Evolutionary conservation across 495 filamentous ascomycete species (phyloP).

Genomic region (Aspergillus saccharolyticus): DNA sequence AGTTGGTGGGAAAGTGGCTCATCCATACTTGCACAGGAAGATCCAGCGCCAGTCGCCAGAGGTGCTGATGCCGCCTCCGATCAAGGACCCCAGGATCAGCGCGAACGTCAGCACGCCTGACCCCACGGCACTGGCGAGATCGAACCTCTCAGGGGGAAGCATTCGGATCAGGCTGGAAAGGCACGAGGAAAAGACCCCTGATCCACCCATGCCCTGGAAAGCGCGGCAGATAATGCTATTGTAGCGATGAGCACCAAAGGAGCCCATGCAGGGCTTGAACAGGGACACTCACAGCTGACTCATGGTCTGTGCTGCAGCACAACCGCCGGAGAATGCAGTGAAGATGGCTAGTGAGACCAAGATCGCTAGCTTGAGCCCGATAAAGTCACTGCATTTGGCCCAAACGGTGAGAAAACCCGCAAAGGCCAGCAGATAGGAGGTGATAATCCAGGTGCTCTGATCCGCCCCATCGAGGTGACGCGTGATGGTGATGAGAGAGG

Average conservation of each 20-base stretch:
- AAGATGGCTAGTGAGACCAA: slow-evolving; percentile 49
- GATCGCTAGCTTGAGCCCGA: slow-evolving; percentile 45
- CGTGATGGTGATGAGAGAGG: slow-evolving; percentile 51
- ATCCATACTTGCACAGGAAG: slow-evolving; percentile 13
- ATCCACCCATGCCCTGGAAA: slow-evolving; percentile 51
- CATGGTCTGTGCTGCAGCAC: slow-evolving; percentile 45
- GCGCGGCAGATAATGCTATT: slow-evolving; percentile 45
- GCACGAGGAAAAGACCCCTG: slow-evolving; percentile 48
- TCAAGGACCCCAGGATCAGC: slow-evolving; percentile 40
- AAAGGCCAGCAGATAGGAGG: slow-evolving; percentile 50
- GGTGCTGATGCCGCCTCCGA: slow-evolving; percentile 38
- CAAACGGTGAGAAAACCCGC: slow-evolving; percentile 53
- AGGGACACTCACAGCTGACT: slow-evolving; percentile 42
- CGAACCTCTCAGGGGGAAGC: slow-evolving; percentile 26
- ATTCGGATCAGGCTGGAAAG: slow-evolving; percentile 51
- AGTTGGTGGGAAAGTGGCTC: neutral
- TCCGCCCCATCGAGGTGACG: slow-evolving; percentile 44
- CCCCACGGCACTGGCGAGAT: slow-evolving; percentile 12
- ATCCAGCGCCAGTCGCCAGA: slow-evolving; percentile 30
- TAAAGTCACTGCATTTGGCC: slow-evolving; percentile 53
- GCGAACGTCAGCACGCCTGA: slow-evolving; percentile 20
- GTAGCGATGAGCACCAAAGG: neutral
- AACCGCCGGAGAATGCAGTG: slow-evolving; percentile 49
- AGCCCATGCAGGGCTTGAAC: neutral
- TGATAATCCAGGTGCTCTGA: slow-evolving; percentile 49